Conservation (phyloP, 1,284 basidiomycete genomes). For the Hemileccinum hortonii region DNA sequence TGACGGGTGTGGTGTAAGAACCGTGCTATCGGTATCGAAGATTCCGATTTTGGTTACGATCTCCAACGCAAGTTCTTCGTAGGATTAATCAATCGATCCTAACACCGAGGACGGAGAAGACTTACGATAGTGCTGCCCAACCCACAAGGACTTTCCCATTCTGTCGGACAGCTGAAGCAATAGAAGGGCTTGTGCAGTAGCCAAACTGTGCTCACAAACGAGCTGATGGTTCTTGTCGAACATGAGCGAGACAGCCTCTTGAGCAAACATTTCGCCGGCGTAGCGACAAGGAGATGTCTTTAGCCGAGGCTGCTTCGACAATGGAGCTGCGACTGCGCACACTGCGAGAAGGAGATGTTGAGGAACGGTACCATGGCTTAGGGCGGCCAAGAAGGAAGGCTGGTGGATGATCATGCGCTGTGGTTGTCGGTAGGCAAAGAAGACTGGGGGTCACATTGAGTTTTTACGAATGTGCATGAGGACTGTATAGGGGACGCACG, state of each 20-base stretch:
- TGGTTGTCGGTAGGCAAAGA: slow-evolving; percentile 78
- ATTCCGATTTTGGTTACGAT: slow-evolving; percentile 66
- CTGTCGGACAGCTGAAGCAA: slow-evolving; percentile 69
- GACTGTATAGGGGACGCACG: slow-evolving; percentile 43
- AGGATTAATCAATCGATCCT: slow-evolving; percentile 19
- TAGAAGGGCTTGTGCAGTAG: slow-evolving; percentile 69
- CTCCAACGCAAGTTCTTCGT: slow-evolving; percentile 60
- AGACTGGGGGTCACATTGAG: slow-evolving; percentile 47
- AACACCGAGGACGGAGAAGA: slow-evolving; percentile 6
- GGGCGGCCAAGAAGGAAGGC: slow-evolving; percentile 63
- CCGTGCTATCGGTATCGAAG: slow-evolving; percentile 56
- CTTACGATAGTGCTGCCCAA: slow-evolving; percentile 30
- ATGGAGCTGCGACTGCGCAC: slow-evolving; percentile 71
- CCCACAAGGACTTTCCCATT: slow-evolving; percentile 45
- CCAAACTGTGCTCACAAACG: slow-evolving; percentile 53
- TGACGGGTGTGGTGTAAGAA: slow-evolving; percentile 47
- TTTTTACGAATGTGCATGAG: slow-evolving; percentile 2
- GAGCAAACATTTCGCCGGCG: slow-evolving; percentile 68
- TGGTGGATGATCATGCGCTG: slow-evolving; percentile 72
- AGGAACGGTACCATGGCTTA: slow-evolving; percentile 64
- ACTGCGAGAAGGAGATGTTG: slow-evolving; percentile 66
- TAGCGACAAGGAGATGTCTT: slow-evolving; percentile 57
- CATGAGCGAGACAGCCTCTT: slow-evolving; percentile 65
- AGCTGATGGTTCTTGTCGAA: slow-evolving; percentile 61
- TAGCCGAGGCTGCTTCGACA: slow-evolving; percentile 64